A percentile compares a stretch with the other conserved stretches of the same genome.
These are phyloP conservation scores for Acidiella bohemica DNA, from an alignment of 495 filamentous ascomycete genomes.

Conservation along the genomic window DNA sequence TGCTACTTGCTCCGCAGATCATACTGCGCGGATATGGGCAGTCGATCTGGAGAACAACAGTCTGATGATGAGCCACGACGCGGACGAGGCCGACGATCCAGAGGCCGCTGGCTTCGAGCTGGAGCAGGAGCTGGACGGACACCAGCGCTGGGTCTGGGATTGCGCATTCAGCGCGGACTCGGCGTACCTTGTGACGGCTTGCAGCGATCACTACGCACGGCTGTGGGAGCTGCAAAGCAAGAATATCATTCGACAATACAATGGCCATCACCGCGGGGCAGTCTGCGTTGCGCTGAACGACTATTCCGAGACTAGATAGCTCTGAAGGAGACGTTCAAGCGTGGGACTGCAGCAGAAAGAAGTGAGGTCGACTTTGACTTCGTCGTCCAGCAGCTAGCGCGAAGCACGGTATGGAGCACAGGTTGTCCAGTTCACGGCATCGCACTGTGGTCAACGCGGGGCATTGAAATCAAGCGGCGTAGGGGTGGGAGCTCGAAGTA, in stretches of 20 bases:
- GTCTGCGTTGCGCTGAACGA: constrained; percentile 97
- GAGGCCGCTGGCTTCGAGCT: constrained; percentile 52
- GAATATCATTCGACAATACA: constrained; percentile 91
- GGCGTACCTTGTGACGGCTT: constrained; percentile 95
- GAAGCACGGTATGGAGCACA: too few relatives aligned
- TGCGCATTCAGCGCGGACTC: constrained; percentile 95
- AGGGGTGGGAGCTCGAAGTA: too few relatives aligned
- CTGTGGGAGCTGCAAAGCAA: constrained; percentile 82
- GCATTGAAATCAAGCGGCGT: too few relatives aligned
- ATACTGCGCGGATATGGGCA: constrained; percentile 96
- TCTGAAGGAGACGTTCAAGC: neutral
- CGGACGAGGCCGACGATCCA: neutral
- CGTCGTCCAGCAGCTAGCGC: too few relatives aligned
- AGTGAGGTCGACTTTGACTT: too few relatives aligned
- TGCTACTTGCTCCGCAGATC: constrained; percentile 92
- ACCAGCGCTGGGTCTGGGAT: constrained; percentile 99
- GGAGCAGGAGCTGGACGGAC: constrained; percentile 80
- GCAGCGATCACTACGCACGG: constrained; percentile 92
- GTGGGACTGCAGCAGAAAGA: neutral
- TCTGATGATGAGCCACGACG: constrained; percentile 15
- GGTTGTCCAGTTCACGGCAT: too few relatives aligned
- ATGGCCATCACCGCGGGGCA: constrained; percentile 87
- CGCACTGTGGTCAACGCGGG: too few relatives aligned
- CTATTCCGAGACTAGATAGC: constrained; percentile 61
- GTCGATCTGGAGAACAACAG: constrained; percentile 41